Evolutionary conservation across 208 protist species (phyloP).

Genomic region (Acanthamoeba sp.): DNA sequence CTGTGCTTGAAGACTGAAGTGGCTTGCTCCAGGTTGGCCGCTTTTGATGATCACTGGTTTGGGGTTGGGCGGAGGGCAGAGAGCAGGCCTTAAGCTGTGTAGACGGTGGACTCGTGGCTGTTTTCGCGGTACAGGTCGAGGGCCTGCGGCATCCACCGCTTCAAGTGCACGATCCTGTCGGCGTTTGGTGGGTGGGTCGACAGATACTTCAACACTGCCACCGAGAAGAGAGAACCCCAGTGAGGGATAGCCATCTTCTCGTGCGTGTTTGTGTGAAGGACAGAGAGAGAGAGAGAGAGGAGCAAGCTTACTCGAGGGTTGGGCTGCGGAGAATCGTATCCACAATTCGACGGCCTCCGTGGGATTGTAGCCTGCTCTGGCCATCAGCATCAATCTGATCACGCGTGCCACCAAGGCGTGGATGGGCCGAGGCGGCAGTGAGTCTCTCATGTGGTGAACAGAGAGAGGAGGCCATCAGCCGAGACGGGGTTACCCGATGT

Average conservation of each 20-base stretch:
- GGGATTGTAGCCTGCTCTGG: slow-evolving; percentile 43
- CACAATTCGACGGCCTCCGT: not conserved
- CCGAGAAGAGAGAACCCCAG: not conserved
- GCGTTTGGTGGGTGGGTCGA: slow-evolving; percentile 55
- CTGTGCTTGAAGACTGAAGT: too few relatives aligned
- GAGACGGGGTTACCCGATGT: slow-evolving; percentile 72
- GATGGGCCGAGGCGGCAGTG: too few relatives aligned
- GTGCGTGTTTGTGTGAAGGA: not conserved
- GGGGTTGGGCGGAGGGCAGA: too few relatives aligned
- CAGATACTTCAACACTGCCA: slow-evolving; percentile 29
- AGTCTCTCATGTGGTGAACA: not conserved
- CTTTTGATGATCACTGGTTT: too few relatives aligned
- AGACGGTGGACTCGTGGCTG: not conserved
- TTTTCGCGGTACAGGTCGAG: not conserved
- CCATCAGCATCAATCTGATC: slow-evolving; percentile 59
- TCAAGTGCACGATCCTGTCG: slow-evolving; percentile 4
- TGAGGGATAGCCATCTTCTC: not conserved
- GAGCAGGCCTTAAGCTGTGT: too few relatives aligned
- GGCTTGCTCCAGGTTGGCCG: too few relatives aligned
- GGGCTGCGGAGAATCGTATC: slow-evolving; percentile 19
- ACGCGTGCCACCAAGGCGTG: not conserved
- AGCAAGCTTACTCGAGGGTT: not conserved
- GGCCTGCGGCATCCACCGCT: slow-evolving; percentile 30
- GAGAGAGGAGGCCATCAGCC: too few relatives aligned
- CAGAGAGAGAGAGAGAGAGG: not conserved